These are phyloP conservation scores for Ustilago esculenta DNA, from an alignment of 1,284 basidiomycete genomes.

Conservation along the genomic window DNA sequence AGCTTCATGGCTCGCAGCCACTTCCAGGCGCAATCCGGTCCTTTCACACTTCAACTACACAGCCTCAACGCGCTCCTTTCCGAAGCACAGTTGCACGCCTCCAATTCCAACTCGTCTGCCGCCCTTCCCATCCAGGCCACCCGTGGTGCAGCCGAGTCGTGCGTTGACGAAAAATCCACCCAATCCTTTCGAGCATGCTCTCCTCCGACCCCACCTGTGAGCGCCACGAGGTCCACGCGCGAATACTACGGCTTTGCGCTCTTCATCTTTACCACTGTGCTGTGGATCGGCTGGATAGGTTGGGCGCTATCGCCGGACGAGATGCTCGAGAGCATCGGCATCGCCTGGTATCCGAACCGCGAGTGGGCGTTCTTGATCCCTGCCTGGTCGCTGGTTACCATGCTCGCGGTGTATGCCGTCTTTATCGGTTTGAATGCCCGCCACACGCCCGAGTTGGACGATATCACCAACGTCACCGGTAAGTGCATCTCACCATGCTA, in stretches of 20 bases:
- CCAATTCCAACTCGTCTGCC: not conserved
- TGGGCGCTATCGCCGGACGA: constrained; percentile 53
- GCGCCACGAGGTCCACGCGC: constrained; percentile 1
- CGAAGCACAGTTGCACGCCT: constrained; percentile 7
- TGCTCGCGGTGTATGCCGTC: constrained; percentile 48
- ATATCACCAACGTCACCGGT: constrained; percentile 40
- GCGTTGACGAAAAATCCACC: constrained; percentile 21
- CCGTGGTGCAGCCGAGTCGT: not conserved
- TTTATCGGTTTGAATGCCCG: constrained; percentile 45
- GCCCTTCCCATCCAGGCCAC: not conserved
- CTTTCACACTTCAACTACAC: constrained; percentile 43
- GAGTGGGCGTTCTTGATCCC: constrained; percentile 58
- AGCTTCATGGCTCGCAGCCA: constrained; percentile 59
- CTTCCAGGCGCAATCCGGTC: constrained; percentile 52
- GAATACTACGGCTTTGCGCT: constrained; percentile 60
- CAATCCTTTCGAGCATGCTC: constrained; percentile 33
- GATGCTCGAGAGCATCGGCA: constrained; percentile 35
- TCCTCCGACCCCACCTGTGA: not conserved
- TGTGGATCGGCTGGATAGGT: constrained; percentile 44
- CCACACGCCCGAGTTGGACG: constrained; percentile 41
- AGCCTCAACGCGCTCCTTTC: constrained; percentile 26
- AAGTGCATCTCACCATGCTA: not conserved
- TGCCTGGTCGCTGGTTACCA: constrained; percentile 50
- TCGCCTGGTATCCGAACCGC: constrained; percentile 58
- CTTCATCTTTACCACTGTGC: constrained; percentile 53